Base-by-base conservation (phyloP, 345 rosid species). In the Populus euphratica region DNA sequence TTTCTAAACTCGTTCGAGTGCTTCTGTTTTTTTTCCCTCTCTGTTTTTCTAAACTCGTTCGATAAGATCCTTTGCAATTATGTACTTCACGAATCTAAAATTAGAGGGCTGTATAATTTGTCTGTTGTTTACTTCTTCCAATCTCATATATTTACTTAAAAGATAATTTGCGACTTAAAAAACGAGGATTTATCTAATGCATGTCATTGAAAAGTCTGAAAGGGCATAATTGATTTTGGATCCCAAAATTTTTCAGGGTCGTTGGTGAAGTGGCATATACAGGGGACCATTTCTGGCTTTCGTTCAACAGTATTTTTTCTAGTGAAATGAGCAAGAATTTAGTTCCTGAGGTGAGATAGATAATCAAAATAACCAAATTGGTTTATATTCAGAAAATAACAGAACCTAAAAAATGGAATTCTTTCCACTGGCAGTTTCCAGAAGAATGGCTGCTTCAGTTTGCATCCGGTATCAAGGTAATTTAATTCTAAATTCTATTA, bases 401-500 rank as follows among this genome's bases (percentile, higher is more conserved):
- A 61, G 29, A 31, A 44, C 49, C 67, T 73, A 36, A 69, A 35
- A 61, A 70, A 50, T 79, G 31, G 41, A 64, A 35, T 71, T 80
- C 50, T 78, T 74, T 63, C n/a, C 8, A 50, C 80, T 85, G 65
- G 69, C 90, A 91, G 92, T 82, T 82, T 73, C 88, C 91, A 35
- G 87, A 81, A 27, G 92, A 91, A 82, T 91, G 92, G 94, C 78
- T 91, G 5, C 84, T 81, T 75, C 94, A 91, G 81, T 83, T 89
- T 77, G 86, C 81, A 35, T 81, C 86, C 5, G 94, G 92, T 54
- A 74, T 89, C 82, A 86, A 88, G 94, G 94, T 91, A 88, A 87
- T 44, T 67, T 59, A 38, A 44, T 25, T 80, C 18, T 38, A 20
- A 59, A 10, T 62, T 54, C 23, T 52, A 16, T 3, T 23, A 27